Percentiles rank a stretch among this genome's conserved stretches.
phyloP scores from a whole-genome alignment of 2,329 filamentous ascomycete species.

The Neopestalotiopsis rosae region DNA sequence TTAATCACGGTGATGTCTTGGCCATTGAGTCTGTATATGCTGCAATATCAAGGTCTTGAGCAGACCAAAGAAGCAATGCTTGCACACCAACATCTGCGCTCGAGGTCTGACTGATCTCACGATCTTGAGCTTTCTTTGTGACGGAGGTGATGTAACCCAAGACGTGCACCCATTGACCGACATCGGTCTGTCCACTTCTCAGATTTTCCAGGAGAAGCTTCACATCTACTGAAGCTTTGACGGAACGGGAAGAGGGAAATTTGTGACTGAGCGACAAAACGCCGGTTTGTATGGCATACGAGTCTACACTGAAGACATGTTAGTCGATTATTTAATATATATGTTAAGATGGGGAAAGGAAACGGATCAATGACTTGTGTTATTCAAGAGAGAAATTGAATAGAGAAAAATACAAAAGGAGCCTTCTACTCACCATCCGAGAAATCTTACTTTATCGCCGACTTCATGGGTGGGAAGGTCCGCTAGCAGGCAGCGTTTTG shows the following conservation, averaged over 20 bases:
- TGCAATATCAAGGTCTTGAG: constrained; percentile 73
- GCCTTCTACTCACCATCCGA: constrained; percentile 76
- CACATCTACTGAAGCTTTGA: constrained; percentile 70
- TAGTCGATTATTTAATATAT: constrained; percentile 23
- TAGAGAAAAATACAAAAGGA: neutral
- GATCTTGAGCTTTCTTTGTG: neutral
- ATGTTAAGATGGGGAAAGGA: too few species aligned
- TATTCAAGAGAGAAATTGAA: too few species aligned
- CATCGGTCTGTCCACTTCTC: constrained; percentile 64
- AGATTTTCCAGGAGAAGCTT: constrained; percentile 72
- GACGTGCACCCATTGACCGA: constrained; percentile 89
- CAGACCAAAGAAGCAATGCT: constrained; percentile 77
- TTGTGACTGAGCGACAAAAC: constrained; percentile 72
- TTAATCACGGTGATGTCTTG: neutral
- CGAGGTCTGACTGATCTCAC: constrained; percentile 6
- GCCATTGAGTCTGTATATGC: constrained; percentile 69
- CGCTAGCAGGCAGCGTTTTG: constrained; percentile 68
- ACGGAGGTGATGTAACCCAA: constrained; percentile 73
- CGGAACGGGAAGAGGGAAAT: constrained; percentile 54
- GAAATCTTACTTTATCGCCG: constrained; percentile 84
- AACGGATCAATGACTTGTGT: too few species aligned
- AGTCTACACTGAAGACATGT: constrained; percentile 49
- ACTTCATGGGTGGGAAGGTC: constrained; percentile 56
- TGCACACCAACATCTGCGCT: constrained; percentile 47
- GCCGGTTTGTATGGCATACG: constrained; percentile 59